phyloP scores from a whole-genome alignment of 1,139 yeast genomes.

The Kurtzmaniella quercitrusa region DNA sequence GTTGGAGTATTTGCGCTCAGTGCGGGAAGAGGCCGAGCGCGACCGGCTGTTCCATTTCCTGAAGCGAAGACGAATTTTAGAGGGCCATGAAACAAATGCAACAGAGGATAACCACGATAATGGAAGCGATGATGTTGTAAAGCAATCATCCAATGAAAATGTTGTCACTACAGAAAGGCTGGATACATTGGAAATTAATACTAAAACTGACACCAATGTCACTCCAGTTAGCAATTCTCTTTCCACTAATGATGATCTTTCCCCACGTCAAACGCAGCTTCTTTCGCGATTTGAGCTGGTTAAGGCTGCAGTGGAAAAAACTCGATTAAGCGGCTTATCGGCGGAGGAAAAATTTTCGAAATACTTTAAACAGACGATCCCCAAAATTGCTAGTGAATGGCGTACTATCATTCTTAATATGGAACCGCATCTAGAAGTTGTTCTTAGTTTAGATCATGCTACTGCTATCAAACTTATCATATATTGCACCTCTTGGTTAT shows the following conservation, averaged over 20 bases:
- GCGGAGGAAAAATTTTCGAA: neutral
- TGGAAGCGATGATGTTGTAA: slow-evolving; percentile 3
- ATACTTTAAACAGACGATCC: neutral
- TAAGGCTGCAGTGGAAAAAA: slow-evolving; percentile 8
- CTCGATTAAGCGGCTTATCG: neutral
- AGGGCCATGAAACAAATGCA: neutral
- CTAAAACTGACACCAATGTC: neutral
- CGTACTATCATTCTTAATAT: slow-evolving; percentile 23
- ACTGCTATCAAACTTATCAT: slow-evolving; percentile 33
- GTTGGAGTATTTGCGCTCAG: slow-evolving; percentile 22
- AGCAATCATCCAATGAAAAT: too few relatives aligned
- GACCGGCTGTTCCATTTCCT: slow-evolving; percentile 18
- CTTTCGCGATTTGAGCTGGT: neutral
- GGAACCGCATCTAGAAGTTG: slow-evolving; percentile 20
- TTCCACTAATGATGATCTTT: neutral
- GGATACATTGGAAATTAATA: neutral
- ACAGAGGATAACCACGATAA: slow-evolving; percentile 3
- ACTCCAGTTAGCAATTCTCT: neutral
- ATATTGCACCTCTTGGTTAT: slow-evolving; percentile 38
- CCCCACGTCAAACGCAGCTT: neutral
- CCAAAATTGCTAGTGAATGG: slow-evolving; percentile 22
- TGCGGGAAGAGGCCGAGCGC: slow-evolving; percentile 28
- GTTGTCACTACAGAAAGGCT: neutral
- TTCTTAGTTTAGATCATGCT: slow-evolving; percentile 26
- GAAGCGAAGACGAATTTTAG: slow-evolving; percentile 5